Conservation (phyloP, 83 land plant species). For the Picea abies region DNA sequence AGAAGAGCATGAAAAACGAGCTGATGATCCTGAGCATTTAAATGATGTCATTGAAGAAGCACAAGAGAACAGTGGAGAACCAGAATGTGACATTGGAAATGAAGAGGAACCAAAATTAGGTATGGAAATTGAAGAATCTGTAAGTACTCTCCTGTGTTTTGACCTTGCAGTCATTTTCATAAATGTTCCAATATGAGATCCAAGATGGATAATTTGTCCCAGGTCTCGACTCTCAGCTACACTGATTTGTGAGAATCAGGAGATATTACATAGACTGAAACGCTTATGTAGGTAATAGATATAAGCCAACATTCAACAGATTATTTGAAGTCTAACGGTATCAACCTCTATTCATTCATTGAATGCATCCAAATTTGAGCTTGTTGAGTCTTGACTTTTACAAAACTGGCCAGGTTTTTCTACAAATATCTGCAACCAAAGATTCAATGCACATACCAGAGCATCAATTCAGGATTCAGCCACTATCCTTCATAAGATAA, state of each 20-base stretch:
- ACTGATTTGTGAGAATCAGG: neutral
- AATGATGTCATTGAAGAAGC: neutral
- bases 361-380: neutral
- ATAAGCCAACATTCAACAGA: neutral
- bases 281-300: neutral
- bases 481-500: neutral
- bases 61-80: neutral
- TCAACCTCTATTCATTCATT: neutral
- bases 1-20: conserved; percentile 2
- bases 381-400: no score
- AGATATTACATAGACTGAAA: neutral
- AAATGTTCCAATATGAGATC: neutral
- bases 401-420: neutral
- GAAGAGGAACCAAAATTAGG: neutral
- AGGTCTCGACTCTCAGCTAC: neutral
- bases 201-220: neutral
- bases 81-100: conserved; percentile 5
- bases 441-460: neutral
- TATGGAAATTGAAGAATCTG: neutral
- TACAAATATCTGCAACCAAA: conserved; percentile 13
- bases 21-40: neutral
- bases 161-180: neutral
- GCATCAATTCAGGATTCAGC: neutral
- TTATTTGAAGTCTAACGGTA: no score
- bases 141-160: neutral